Conservation (phyloP, 345 rosid genomes). For the Trapa bicornis region DNA sequence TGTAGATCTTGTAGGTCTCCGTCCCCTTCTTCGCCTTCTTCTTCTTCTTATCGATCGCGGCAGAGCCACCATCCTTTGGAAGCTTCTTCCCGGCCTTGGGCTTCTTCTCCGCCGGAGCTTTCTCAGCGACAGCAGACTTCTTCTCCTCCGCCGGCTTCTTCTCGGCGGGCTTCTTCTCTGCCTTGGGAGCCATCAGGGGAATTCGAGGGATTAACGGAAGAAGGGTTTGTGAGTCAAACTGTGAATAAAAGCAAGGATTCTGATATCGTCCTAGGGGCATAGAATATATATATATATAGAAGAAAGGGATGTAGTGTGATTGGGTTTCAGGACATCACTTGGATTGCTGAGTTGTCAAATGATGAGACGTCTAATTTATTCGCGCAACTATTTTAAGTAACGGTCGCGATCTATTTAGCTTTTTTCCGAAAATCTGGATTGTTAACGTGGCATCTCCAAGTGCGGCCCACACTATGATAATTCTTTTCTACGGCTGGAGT, state of each 20-base stretch:
- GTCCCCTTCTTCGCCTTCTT: conserved; percentile 38
- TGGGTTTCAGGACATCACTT: neutral
- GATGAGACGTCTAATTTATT: neutral
- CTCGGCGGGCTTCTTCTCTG: conserved; percentile 61
- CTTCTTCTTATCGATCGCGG: conserved; percentile 40
- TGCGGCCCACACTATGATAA: conserved; percentile 18
- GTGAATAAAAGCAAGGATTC: too few relatives aligned
- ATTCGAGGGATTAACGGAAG: neutral
- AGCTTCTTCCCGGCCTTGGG: conserved; percentile 78
- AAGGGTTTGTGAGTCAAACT: neutral
- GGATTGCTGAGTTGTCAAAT: conserved; percentile 4
- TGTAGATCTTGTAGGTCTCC: too few relatives aligned
- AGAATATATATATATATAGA: neutral
- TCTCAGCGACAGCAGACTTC: conserved; percentile 42
- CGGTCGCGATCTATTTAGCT: neutral
- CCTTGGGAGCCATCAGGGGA: conserved; percentile 36
- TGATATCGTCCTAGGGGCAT: neutral
- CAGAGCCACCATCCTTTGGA: conserved; percentile 49
- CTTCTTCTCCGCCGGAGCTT: conserved; percentile 64
- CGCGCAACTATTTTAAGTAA: neutral
- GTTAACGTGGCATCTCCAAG: neutral
- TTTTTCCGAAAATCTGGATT: neutral
- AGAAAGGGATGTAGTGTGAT: neutral
- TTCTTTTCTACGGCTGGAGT: too few relatives aligned
- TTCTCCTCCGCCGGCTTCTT: conserved; percentile 49